Evolutionary conservation across 2,329 filamentous ascomycete genomes (phyloP).

Genomic region (Fusarium agapanthi): DNA sequence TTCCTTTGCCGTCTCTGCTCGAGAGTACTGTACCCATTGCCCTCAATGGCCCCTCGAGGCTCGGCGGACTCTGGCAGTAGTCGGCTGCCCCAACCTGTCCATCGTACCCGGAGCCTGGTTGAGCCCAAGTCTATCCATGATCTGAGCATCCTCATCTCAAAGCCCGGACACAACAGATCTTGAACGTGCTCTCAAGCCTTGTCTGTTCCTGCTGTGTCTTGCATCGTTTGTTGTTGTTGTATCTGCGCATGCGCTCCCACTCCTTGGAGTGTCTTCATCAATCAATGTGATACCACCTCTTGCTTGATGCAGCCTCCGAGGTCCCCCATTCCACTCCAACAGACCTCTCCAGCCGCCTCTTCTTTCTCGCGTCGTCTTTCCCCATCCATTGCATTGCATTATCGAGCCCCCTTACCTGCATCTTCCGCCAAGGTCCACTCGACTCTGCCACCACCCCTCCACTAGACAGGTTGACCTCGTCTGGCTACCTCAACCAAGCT

Average conservation of each 20-base stretch:
- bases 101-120: constrained; percentile 26
- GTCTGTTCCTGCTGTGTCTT: constrained; percentile 30
- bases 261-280: constrained; percentile 46
- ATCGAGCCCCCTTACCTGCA: constrained; percentile 54
- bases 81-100: constrained; percentile 27
- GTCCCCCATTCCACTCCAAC: constrained; percentile 44
- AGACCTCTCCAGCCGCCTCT: constrained; percentile 41
- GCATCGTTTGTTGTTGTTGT: constrained; percentile 22
- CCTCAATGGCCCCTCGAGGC: constrained; percentile 20
- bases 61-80: constrained; percentile 29
- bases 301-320: constrained; percentile 47
- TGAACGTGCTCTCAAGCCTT: constrained; percentile 15
- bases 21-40: constrained; percentile 12
- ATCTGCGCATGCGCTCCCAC: constrained; percentile 36
- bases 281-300: constrained; percentile 48
- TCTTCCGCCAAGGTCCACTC: constrained; percentile 57
- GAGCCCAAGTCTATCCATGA: constrained; percentile 33
- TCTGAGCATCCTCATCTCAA: constrained; percentile 25
- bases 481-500: constrained; percentile 39
- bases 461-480: constrained; percentile 36
- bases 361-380: constrained; percentile 45
- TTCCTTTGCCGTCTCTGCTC: constrained; percentile 15
- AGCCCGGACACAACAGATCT: constrained; percentile 29
- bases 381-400: constrained; percentile 45
- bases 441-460: constrained; percentile 50